Base-by-base conservation (phyloP, 768 basidiomycete species). In the Hericium rajendrae region DNA sequence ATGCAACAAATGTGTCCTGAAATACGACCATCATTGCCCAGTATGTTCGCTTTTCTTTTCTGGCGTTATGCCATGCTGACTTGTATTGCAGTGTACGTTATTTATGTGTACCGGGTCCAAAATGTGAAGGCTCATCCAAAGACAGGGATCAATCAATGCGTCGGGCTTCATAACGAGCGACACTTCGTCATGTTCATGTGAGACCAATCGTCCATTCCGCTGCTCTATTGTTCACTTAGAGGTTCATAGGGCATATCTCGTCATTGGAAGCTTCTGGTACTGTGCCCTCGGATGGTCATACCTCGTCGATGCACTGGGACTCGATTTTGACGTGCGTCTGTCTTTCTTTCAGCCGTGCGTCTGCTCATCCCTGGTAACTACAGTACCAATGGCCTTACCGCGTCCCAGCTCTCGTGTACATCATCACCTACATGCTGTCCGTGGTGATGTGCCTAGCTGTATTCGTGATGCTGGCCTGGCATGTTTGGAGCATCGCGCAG, bases 171-270 rank as follows among this genome's bases (percentile, higher is more conserved):
- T 68, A 99, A 98, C 64, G 94, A 97, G 67, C 84, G 95, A 0
- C 93, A 97, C 72, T 99, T 99, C 65, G 79, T 95, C 40, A 74
- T 98, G 50, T 99, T 98, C 78, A 87, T 98, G 91, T 91, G 60
- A 56, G 85, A 72, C 6, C 38, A 41, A 16, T 32, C 9, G 32
- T 51, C 54, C 39, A 54, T 52, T 53, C 32, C 48, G 26, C 38
- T 43, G 11, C 8, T 52, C 4, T 12, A 41, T 20, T 1, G 28
- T 1, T 56, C 48, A 39, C 26, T 54, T 53, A 38, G 41, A 39
- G 41, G 41, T 18, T 39, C 54, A 6, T 54, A 94, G 92, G 82
- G 75, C 77, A 28, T 97, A 95, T 70, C 83, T 97, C 40, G 83
- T 88, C 20, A 57, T 92, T 2, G 76, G 84, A 1, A 82, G 88